Conservation (phyloP, 495 filamentous ascomycete genomes). For the Aspergillus taichungensis region DNA sequence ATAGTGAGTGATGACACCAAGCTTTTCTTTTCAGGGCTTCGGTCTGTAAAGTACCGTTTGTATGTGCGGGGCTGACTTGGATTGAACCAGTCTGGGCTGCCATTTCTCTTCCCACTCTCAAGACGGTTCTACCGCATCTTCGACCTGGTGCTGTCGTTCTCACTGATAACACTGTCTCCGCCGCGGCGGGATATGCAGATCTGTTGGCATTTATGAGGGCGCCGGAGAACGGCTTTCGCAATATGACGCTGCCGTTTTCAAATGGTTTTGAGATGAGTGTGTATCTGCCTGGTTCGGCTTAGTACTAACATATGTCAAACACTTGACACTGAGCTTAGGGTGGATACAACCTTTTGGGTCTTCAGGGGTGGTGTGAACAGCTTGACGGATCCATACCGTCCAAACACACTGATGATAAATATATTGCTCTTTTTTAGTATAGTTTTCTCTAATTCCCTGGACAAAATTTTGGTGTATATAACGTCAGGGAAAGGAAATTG, state of each 20-base stretch:
- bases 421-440: too few species aligned
- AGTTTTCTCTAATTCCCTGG: too few species aligned
- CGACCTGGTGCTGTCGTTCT: conserved; percentile 39
- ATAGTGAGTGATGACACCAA: conserved; percentile 34
- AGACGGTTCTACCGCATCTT: conserved; percentile 34
- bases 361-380: too few species aligned
- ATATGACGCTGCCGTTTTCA: conserved; percentile 20
- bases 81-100: conserved; percentile 39
- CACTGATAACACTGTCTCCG: conserved; percentile 36
- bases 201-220: conserved; percentile 14
- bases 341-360: too few species aligned
- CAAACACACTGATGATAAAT: too few species aligned
- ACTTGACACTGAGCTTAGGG: too few species aligned
- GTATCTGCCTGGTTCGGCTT: conserved; percentile 5
- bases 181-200: conserved; percentile 23
- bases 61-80: background rate
- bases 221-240: conserved; percentile 20
- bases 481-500: too few species aligned
- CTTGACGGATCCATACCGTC: too few species aligned
- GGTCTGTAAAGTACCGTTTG: background rate
- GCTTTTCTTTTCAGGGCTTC: background rate
- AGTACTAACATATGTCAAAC: too few species aligned
- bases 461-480: too few species aligned
- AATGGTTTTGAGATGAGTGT: conserved; percentile 25
- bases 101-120: conserved; percentile 39